A percentile compares a stretch with the other conserved stretches of the same genome.
These are phyloP conservation scores for Saccharomyces pastorianus DNA, from an alignment of 1,139 yeast species.

Conservation along the genomic window DNA sequence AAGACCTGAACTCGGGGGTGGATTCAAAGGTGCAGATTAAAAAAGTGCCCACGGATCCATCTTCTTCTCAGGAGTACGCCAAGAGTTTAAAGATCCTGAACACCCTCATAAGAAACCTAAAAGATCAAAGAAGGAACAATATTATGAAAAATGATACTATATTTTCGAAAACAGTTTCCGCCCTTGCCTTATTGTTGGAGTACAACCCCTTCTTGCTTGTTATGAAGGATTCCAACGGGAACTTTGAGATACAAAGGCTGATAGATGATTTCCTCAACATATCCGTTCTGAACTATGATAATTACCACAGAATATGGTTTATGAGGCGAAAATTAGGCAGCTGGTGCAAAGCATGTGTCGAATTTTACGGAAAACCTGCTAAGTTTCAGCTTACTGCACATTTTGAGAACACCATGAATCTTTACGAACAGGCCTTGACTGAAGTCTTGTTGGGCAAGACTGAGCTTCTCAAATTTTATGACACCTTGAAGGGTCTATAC, in stretches of 20 bases:
- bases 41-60: constrained; percentile 1
- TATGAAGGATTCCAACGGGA: background rate
- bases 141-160: constrained; percentile 12
- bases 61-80: constrained; percentile 12
- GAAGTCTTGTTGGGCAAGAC: constrained; percentile 13
- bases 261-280: constrained; percentile 15
- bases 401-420: constrained; percentile 7
- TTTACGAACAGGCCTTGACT: constrained; percentile 12
- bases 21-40: constrained; percentile 5
- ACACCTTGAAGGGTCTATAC: constrained; percentile 13
- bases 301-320: constrained; percentile 20
- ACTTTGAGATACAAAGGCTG: constrained; percentile 14
- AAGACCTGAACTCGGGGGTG: constrained; percentile 9
- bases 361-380: constrained; percentile 12
- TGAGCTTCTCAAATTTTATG: constrained; percentile 10
- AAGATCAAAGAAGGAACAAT: constrained; percentile 11
- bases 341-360: constrained; percentile 18
- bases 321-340: constrained; percentile 18
- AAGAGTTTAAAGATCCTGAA: constrained; percentile 20
- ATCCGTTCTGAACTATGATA: constrained; percentile 12
- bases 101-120: constrained; percentile 20
- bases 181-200: constrained; percentile 20
- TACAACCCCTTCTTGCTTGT: constrained; percentile 18
- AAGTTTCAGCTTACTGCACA: constrained; percentile 13
- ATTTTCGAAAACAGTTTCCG: constrained; percentile 24